Evolutionary conservation across 495 filamentous ascomycete genomes (phyloP).

Genomic region (Letharia columbiana): DNA sequence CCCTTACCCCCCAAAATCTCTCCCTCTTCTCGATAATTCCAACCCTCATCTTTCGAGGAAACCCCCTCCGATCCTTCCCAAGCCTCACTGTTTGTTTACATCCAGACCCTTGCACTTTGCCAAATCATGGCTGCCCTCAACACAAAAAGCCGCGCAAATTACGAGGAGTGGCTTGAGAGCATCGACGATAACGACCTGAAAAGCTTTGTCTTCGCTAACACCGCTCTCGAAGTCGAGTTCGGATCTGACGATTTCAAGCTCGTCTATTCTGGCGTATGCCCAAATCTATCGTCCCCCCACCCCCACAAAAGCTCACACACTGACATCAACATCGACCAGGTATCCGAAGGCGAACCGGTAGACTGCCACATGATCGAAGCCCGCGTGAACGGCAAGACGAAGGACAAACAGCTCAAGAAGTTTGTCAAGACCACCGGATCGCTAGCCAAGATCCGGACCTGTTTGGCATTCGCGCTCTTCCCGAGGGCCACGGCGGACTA

Average conservation of each 20-base stretch:
- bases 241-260: no score
- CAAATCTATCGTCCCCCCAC: no score
- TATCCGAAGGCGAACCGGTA: not conserved
- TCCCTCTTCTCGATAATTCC: not conserved
- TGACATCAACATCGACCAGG: not conserved
- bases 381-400: not conserved
- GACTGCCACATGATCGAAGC: not conserved
- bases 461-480: not conserved
- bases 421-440: not conserved
- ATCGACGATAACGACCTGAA: no score
- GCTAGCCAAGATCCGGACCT: no score
- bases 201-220: no score
- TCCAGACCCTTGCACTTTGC: not conserved
- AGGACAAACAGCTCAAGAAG: not conserved
- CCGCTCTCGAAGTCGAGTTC: no score
- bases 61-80: not conserved
- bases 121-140: not conserved
- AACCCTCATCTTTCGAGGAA: not conserved
- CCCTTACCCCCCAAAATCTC: not conserved
- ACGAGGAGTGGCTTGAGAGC: no score
- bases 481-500: not conserved
- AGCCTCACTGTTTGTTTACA: not conserved
- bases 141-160: not conserved
- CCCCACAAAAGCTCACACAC: not conserved
- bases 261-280: no score